Percentiles rank a stretch among this genome's conserved stretches.
These are phyloP conservation scores for Xylariaceae sp. DNA, from an alignment of 2,329 filamentous ascomycete genomes.

Conservation along the genomic window DNA sequence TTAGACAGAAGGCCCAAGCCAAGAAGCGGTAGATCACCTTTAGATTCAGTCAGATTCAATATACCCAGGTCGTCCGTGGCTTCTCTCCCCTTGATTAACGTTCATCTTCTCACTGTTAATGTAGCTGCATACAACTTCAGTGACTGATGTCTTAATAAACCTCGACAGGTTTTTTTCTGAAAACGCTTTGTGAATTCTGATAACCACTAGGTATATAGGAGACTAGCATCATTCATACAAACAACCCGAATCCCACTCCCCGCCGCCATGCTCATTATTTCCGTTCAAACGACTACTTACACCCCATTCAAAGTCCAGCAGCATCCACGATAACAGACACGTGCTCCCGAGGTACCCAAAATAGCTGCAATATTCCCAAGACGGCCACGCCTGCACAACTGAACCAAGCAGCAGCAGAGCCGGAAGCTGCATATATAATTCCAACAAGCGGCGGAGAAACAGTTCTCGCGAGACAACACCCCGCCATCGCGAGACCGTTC, in stretches of 20 bases:
- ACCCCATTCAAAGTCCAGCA: constrained; percentile 16
- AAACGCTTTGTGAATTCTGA: background rate
- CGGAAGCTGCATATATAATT: constrained; percentile 59
- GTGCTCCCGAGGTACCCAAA: constrained; percentile 31
- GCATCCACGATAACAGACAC: constrained; percentile 20
- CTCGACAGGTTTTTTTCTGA: background rate
- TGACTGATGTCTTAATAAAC: background rate
- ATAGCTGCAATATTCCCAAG: constrained; percentile 29
- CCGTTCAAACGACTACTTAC: constrained; percentile 10
- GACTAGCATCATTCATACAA: background rate
- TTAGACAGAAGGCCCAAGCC: constrained; percentile 28
- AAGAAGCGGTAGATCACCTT: constrained; percentile 17
- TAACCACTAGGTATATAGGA: background rate
- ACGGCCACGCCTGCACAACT: constrained; percentile 33
- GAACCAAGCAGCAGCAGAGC: constrained; percentile 39
- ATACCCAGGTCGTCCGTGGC: constrained; percentile 8
- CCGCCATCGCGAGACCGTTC: constrained; percentile 67
- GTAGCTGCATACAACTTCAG: background rate
- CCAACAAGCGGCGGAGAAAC: constrained; percentile 64
- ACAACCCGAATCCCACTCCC: background rate
- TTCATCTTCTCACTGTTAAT: constrained; percentile 1
- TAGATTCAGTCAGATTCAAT: constrained; percentile 5
- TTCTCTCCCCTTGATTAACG: background rate
- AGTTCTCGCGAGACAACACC: constrained; percentile 65
- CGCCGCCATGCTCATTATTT: constrained; percentile 1